Evolutionary conservation across 1,284 basidiomycete species (phyloP), one percentile per base, ranked within the genome.

Genomic region (Agroathelia rolfsii): DNA sequence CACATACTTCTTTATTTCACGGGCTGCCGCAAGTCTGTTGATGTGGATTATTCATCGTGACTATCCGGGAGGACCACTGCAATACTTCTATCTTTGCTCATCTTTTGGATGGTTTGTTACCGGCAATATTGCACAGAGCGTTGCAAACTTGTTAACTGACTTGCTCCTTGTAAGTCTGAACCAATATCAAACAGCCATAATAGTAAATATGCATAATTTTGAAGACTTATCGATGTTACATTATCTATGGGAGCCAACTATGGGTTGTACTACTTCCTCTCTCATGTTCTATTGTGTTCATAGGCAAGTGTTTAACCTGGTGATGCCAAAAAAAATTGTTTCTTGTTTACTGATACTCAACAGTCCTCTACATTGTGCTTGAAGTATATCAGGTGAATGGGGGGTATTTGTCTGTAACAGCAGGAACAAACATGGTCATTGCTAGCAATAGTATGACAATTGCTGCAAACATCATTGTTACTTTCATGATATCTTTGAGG

Each of bases 141-240:
- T 48, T 10, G 42, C 41, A 23, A 44, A 43, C 1, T 47, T 50
- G 26, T 11, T 52, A 20, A 44, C 43, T 4, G 47, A 53, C 35
- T 47, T 38, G 3, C 35, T 52, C 20, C 30, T 55, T 26, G 52
- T 55, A 25, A 18, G 43, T 39, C 7, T 10, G 19, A 3, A 22
- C 24, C 12, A 14, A 28, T 11, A 15, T 24, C 4, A 11, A 6
- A 13, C 7, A 5, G 10, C 10, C 14, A 6, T 4, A 24, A 17
- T 22, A 5, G 28, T 13, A 23, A 21, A 6, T 8, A n/a, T n/a
- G n/a, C n/a, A n/a, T n/a, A n/a, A n/a, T n/a, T 22, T 31, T 33
- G 11, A 17, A 44, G 45, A 27, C 45, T 6, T 49, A 49, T 32
- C 48, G 48, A 4, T 47, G 42, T 31, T 49, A 46, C 33, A 41